Evolutionary conservation across 129 eudicot species (phyloP).

Genomic region (Mikania micrantha): DNA sequence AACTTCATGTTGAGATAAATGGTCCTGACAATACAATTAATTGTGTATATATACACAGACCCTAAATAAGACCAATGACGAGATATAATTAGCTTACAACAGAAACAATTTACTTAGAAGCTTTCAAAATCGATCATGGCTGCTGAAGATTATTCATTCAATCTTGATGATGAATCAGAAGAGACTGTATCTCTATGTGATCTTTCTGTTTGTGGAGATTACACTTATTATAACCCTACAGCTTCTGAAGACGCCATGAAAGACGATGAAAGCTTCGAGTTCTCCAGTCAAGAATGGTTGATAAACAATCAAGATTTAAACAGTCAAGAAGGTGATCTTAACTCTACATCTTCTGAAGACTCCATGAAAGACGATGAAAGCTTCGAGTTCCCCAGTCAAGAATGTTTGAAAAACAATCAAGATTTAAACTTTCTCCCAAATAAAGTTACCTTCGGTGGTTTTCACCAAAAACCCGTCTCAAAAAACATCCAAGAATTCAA

Average conservation of each 20-base stretch:
- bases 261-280: conserved; percentile 27
- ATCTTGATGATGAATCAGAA: conserved; percentile 12
- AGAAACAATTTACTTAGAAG: conserved; percentile 17
- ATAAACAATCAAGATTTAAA: conserved; percentile 11
- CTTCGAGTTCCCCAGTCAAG: conserved; percentile 30
- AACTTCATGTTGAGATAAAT: too few relatives aligned
- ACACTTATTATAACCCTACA: not conserved
- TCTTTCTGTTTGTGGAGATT: conserved; percentile 11
- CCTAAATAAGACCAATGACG: too few relatives aligned
- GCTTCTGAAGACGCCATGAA: conserved; percentile 16
- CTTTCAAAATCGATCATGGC: conserved; percentile 9
- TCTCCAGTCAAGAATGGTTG: conserved; percentile 28
- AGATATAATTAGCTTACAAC: too few relatives aligned
- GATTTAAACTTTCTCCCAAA: conserved; percentile 12
- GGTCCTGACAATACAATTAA: too few relatives aligned
- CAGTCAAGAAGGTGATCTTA: too few relatives aligned
- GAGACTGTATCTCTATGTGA: conserved; percentile 31
- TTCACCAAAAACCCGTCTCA: conserved; percentile 12
- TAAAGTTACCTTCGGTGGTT: conserved; percentile 14
- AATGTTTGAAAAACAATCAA: conserved; percentile 13
- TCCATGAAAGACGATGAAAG: conserved; percentile 21
- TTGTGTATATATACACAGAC: too few relatives aligned
- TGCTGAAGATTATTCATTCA: not conserved
- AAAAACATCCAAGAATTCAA: conserved; percentile 15
- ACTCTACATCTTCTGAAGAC: conserved; percentile 11